Conservation (phyloP, 2,329 filamentous ascomycete genomes). For the Zalaria obscura region DNA sequence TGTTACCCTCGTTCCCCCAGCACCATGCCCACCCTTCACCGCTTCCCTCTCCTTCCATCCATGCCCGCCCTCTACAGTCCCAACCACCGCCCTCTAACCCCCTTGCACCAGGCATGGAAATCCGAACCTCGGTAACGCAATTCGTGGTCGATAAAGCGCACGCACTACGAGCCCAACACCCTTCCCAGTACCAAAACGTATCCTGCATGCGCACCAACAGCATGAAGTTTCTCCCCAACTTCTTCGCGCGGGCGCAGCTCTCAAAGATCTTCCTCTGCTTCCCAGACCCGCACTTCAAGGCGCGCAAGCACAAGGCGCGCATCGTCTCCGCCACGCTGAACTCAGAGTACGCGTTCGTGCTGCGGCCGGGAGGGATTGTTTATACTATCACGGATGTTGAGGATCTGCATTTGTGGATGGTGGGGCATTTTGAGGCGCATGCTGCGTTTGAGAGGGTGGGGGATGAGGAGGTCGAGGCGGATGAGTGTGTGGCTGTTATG, state of each 20-base stretch:
- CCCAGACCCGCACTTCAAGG: constrained; percentile 95
- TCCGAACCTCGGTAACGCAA: constrained; percentile 76
- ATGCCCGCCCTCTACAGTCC: too few species aligned
- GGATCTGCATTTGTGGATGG: constrained; percentile 88
- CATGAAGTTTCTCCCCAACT: constrained; percentile 99
- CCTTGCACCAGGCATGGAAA: constrained; percentile 59
- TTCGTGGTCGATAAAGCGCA: constrained; percentile 81
- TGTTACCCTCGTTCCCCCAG: constrained; percentile 11
- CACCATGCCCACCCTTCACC: too few species aligned
- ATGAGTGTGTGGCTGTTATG: constrained; percentile 65
- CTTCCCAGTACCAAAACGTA: constrained; percentile 59
- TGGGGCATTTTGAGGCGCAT: constrained; percentile 66
- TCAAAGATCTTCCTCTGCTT: constrained; percentile 95
- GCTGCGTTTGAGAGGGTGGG: constrained; percentile 64
- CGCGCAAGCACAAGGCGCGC: constrained; percentile 88
- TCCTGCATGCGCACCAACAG: constrained; percentile 83
- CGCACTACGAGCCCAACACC: constrained; percentile 48
- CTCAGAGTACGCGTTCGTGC: constrained; percentile 82
- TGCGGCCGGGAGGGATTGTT: constrained; percentile 69
- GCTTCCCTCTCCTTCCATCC: too few species aligned
- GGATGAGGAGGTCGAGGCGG: constrained; percentile 24
- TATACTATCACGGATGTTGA: constrained; percentile 98
- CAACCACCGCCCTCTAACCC: too few species aligned
- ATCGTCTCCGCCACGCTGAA: constrained; percentile 83
- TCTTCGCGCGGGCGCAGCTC: constrained; percentile 71